Base-by-base conservation (phyloP, 2,329 filamentous ascomycete genomes). In the Talaromyces amestolkiae region DNA sequence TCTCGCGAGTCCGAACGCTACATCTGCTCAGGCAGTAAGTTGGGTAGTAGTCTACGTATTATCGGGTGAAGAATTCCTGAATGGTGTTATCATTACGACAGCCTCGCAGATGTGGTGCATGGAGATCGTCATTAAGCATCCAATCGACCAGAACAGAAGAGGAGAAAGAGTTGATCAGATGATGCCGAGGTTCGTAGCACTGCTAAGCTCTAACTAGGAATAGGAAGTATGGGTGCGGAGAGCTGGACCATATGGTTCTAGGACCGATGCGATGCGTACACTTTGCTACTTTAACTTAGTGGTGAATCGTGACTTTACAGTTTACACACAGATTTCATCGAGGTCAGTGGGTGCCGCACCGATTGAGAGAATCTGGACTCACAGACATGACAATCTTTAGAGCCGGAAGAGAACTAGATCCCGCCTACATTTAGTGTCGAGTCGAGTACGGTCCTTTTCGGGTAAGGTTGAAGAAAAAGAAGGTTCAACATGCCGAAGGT, bases 401-500 rank as follows among this genome's bases (percentile, higher is more conserved):
- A 37, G 31, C 10, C 51, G 31, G 51, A 56, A 22, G 17, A 35
- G 51, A 54, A 54, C 51, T 54, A 54, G 47, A 53, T 31, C 49
- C 24, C 49, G 27, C 27, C 47, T 51, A n/a, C 19, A 10, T 19
- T 24, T 22, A 53, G 33, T 17, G 37, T n/a, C 56, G 56, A 43
- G 4, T 59, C 39, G 61, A 63, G 61, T 63, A 63, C 61, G 24
- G 51, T 35, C 61, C 61, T 47, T 17, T 63, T 63, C 51, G 49
- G 61, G 61, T 24, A 63, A 47, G 53, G 61, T 41, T 56, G 53
- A 37, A 24, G 47, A 8, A 35, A n/a, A 41, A 39, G 59, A 62
- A 54, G 60, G 60, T 53, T 62, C 31, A 35, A 8, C 53, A 22
- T 56, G 59, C 59, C 59, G 59, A 47, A 61, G 59, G 43, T 61